Base-by-base conservation (phyloP, 345 rosid genomes). In the Passiflora organensis region DNA sequence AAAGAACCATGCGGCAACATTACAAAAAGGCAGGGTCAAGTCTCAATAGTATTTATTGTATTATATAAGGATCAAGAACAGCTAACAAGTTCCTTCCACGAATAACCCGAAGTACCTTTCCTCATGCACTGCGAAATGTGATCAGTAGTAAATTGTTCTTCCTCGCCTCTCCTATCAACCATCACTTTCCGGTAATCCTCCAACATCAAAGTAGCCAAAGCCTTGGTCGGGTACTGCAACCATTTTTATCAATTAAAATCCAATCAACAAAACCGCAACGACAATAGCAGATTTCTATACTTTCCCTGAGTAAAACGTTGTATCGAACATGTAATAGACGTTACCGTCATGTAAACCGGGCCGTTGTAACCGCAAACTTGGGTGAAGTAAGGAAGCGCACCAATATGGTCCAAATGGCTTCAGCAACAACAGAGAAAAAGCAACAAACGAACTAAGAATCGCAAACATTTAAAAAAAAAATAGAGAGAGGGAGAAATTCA, bases 111-210 rank as follows among this genome's bases (percentile, higher is more conserved):
- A 28, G 42, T 39, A 91, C 95, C 96, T 77, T 83, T 93, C 48
- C 75, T 80, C 97, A 93, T 81, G 76, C 97, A 89, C 63, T 76
- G 72, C 4, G 72, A 21, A 28, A 93, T 93, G 75, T 93, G 76
- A 45, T 78, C 82, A 14, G 84, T 56, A 52, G 97, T 83, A 64
- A 89, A 89, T 48, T 78, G 78, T 70, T 89, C 95, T 44, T 88
- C 95, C 71, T 86, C 96, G 11, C 97, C 99, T 71, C 96, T 86
- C 60, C 95, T 72, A 48, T 89, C 97, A 46, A 85, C 93, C 88
- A 89, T 78, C 45, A 86, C 79, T 68, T 83, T 84, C 44, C 97
- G 70, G 64, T 81, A 89, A 55, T 93, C 97, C 81, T 93, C 91
- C 76, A 89, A 72, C 97, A 93, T 86, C 48, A 93, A 59, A 2